Conservation (phyloP, 2,329 filamentous ascomycete genomes). For the Arthrobotrys sinensis region DNA sequence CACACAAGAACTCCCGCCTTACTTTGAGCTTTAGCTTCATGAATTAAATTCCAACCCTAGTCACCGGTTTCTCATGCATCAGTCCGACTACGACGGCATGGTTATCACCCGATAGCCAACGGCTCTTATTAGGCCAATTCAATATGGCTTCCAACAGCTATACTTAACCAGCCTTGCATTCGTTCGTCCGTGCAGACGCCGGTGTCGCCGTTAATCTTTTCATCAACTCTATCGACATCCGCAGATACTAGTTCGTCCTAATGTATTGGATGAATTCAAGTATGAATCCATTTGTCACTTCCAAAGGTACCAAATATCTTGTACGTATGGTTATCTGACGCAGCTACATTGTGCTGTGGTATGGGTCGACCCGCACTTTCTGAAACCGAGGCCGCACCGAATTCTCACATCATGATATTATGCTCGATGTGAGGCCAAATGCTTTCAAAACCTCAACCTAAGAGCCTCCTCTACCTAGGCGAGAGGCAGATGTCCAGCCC, state of each 20-base stretch:
- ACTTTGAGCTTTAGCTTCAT: no score
- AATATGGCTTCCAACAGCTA: background rate
- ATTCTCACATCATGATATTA: background rate
- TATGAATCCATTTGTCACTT: background rate
- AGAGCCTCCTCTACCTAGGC: background rate
- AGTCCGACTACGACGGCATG: background rate
- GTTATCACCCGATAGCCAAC: slow-evolving; percentile 13
- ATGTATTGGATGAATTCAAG: background rate
- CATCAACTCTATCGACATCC: background rate
- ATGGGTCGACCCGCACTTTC: background rate
- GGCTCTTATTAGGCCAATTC: background rate
- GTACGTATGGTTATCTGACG: background rate
- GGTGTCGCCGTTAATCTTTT: background rate
- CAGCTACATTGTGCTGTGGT: no score
- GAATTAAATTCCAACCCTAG: no score
- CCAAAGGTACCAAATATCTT: background rate
- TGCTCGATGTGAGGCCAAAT: background rate
- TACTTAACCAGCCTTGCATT: slow-evolving; percentile 5
- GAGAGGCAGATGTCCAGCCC: background rate
- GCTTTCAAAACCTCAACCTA: background rate
- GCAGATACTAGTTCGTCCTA: background rate
- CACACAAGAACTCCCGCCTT: background rate
- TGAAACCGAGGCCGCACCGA: slow-evolving; percentile 2
- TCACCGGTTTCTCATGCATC: slow-evolving; percentile 5
- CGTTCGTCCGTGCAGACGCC: background rate